Conservation (phyloP, 352 stramenopile genomes). For the Phytopythium aichiense region DNA sequence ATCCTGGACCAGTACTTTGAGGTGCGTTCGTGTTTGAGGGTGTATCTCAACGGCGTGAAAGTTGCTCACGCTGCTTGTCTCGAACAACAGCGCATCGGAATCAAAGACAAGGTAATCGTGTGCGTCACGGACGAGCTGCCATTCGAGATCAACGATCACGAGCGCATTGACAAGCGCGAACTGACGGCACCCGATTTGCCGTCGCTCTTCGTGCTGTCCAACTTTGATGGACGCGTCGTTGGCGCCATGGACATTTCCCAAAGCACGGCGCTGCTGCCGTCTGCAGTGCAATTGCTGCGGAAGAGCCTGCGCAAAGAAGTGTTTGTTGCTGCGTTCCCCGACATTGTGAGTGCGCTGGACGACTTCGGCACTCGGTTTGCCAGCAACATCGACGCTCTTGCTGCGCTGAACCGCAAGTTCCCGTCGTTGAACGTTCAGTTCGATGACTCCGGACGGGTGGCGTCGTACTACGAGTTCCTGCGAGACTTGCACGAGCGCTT, state of each 20-base stretch:
- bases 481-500: constrained; percentile 43
- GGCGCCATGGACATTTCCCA: constrained; percentile 29
- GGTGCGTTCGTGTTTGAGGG: constrained; percentile 10
- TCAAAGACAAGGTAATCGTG: constrained; percentile 76
- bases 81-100: constrained; percentile 27
- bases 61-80: neutral
- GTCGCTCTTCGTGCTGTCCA: constrained; percentile 43
- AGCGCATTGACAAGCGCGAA: constrained; percentile 9
- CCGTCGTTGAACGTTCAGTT: constrained; percentile 39
- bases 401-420: constrained; percentile 45
- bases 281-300: constrained; percentile 51
- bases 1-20: constrained; percentile 60
- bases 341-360: constrained; percentile 47
- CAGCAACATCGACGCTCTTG: constrained; percentile 24
- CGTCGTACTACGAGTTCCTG: constrained; percentile 67
- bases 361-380: constrained; percentile 44
- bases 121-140: constrained; percentile 56
- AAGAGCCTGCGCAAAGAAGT: constrained; percentile 43
- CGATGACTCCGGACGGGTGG: constrained; percentile 6
- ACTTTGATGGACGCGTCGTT: constrained; percentile 51
- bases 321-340: constrained; percentile 49
- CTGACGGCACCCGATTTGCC: constrained; percentile 44
- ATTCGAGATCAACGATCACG: constrained; percentile 16
- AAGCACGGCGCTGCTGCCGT: constrained; percentile 48
- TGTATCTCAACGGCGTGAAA: neutral